Conservation (phyloP, 192 early-diverging fungal genomes). For the Coemansia sp. region DNA sequence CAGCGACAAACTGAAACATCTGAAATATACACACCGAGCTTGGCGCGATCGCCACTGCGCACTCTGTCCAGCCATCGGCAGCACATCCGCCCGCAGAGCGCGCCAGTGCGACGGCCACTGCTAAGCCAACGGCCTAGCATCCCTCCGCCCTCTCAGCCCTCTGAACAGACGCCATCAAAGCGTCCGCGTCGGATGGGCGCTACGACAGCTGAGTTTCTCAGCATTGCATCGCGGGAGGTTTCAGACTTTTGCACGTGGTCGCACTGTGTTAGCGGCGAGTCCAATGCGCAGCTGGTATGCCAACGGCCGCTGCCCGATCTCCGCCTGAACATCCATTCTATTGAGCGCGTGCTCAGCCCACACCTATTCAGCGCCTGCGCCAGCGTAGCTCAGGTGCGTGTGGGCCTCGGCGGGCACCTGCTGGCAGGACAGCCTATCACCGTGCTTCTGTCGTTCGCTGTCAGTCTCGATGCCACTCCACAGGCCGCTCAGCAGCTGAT, state of each 20-base stretch:
- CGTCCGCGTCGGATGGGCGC: slow-evolving; percentile 21
- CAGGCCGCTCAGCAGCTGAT: slow-evolving; percentile 16
- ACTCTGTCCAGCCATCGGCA: slow-evolving; percentile 20
- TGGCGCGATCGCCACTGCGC: slow-evolving; percentile 8
- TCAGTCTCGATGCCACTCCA: slow-evolving; percentile 27
- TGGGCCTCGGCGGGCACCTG: background rate
- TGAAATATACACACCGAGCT: background rate
- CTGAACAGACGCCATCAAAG: slow-evolving; percentile 27
- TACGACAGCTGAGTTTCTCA: slow-evolving; percentile 17
- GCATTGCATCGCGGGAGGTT: slow-evolving; percentile 7
- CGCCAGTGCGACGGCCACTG: slow-evolving; percentile 10
- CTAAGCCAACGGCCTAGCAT: slow-evolving; percentile 21
- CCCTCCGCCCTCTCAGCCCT: background rate
- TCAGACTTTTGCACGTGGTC: slow-evolving; percentile 45
- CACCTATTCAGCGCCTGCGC: slow-evolving; percentile 31
- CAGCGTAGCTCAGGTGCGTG: slow-evolving; percentile 7
- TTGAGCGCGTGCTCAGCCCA: slow-evolving; percentile 16
- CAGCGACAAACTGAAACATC: background rate
- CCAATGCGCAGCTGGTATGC: slow-evolving; percentile 14
- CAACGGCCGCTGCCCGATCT: slow-evolving; percentile 15
- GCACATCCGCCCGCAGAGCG: slow-evolving; percentile 9
- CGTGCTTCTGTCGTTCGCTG: slow-evolving; percentile 33
- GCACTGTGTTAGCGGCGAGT: slow-evolving; percentile 30
- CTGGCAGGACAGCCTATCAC: slow-evolving; percentile 21
- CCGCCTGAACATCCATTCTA: slow-evolving; percentile 10